phyloP scores from a whole-genome alignment of 1,284 basidiomycete species.

The Cutaneotrichosporon mucoides region DNA sequence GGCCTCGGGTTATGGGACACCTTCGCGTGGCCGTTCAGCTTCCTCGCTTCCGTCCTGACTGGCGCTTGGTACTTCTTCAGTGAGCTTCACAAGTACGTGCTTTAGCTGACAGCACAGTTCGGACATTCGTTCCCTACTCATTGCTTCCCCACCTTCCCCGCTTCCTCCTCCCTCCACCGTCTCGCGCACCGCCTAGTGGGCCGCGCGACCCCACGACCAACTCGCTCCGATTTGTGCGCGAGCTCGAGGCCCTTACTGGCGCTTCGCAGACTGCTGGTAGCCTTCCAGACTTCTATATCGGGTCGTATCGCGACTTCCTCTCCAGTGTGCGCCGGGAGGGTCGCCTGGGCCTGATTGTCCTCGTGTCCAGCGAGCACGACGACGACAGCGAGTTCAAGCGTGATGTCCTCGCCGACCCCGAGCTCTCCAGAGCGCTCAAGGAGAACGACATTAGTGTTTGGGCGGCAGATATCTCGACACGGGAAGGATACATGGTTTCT shows the following conservation, averaged over 20 bases:
- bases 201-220: constrained; percentile 34
- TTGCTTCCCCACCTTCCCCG: constrained; percentile 42
- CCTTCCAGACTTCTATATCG: constrained; percentile 73
- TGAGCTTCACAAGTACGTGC: constrained; percentile 9
- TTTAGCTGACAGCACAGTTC: constrained; percentile 24
- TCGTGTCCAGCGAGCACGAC: constrained; percentile 89
- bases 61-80: constrained; percentile 48
- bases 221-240: constrained; percentile 35
- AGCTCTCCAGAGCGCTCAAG: constrained; percentile 62
- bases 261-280: constrained; percentile 26
- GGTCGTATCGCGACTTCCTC: constrained; percentile 78
- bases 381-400: constrained; percentile 84
- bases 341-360: constrained; percentile 70
- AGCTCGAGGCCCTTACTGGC: constrained; percentile 39
- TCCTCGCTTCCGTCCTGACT: constrained; percentile 36
- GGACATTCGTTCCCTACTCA: constrained; percentile 44
- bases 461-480: constrained; percentile 76
- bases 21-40: constrained; percentile 35
- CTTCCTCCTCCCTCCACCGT: constrained; percentile 42
- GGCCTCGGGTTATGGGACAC: constrained; percentile 22
- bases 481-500: constrained; percentile 78
- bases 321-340: constrained; percentile 65
- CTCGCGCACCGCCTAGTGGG: constrained; percentile 20
- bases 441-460: constrained; percentile 72
- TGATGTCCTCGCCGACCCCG: constrained; percentile 68